Base-by-base conservation (phyloP, 1,284 basidiomycete genomes). In the Chiua sp. region DNA sequence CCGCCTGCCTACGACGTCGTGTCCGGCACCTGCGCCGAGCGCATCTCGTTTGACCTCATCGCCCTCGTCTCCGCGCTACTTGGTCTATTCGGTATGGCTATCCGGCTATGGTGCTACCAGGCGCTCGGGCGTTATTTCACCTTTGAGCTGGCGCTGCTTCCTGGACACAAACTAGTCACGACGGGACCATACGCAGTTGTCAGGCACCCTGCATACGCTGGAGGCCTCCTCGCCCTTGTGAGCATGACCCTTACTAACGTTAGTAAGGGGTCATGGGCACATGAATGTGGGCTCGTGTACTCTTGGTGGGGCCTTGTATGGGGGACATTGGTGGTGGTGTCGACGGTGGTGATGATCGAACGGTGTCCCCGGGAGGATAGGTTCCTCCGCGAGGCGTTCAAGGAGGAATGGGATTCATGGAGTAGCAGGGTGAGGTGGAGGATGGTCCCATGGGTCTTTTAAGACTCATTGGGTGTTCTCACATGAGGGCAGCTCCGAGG, bases 121-220 rank as follows among this genome's bases (percentile, higher is more conserved):
- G 59, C 55, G 4, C 60, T 74, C 4, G 71, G 68, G 4, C 44
- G 35, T 2, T 51, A 63, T 6, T 72, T 73, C 48, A 72, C 67
- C 12, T 73, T 71, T 42, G 53, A 69, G 35, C 60, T 73, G 15
- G 54, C 61, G 5, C 42, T 66, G 16, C 59, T 62, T 2, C 48
- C 46, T 0, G 16, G 51, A 2, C 73, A 74, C 51, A 63, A 48
- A 33, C 59, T 74, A 20, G 48, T 74, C 50, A 69, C 56, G 20
- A 59, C 55, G 4, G 72, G 70, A 5, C 71, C 67, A 18, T 73
- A 70, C 35, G 53, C 63, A 2, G 26, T 66, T 4, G 63, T 73
- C 6, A 68, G 71, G 1, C 72, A 76, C 53, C 75, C 75, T 1
- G 63, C 68, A 20, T 76, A 76, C 53, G 59, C 59, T 0, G 66